These are phyloP conservation scores for Scheffersomyces cryptocercus DNA, from an alignment of 1,139 yeast genomes.

Conservation along the genomic window DNA sequence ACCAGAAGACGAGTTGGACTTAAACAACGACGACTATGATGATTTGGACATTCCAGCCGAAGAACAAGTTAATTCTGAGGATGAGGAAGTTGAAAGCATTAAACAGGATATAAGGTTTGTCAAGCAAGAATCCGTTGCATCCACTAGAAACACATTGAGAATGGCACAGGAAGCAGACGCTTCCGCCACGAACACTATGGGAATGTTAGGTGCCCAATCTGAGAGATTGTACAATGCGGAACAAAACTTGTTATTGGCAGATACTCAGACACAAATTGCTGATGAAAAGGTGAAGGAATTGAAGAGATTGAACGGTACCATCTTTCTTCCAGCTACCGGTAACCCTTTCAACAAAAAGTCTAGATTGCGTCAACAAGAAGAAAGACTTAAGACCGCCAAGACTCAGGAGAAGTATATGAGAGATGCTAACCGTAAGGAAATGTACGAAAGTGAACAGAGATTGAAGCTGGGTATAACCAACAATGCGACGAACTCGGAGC, in stretches of 20 bases:
- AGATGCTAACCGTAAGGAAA: constrained; percentile 42
- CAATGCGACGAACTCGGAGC: constrained; percentile 38
- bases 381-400: constrained; percentile 63
- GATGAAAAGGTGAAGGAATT: constrained; percentile 83
- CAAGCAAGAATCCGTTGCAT: constrained; percentile 83
- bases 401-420: constrained; percentile 57
- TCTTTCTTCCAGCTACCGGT: constrained; percentile 76
- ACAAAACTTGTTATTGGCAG: constrained; percentile 71
- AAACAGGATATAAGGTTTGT: constrained; percentile 83
- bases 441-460: constrained; percentile 50
- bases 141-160: constrained; percentile 81
- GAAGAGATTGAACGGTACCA: constrained; percentile 75
- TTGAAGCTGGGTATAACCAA: constrained; percentile 43
- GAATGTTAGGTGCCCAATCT: constrained; percentile 90
- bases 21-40: constrained; percentile 36
- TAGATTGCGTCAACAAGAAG: constrained; percentile 75
- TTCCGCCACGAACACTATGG: constrained; percentile 85
- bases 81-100: constrained; percentile 87
- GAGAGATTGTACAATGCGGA: constrained; percentile 82
- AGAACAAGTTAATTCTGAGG: constrained; percentile 57
- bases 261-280: constrained; percentile 80
- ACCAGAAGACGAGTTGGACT: constrained; percentile 42
- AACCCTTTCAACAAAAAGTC: constrained; percentile 89
- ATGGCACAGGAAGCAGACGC: constrained; percentile 93
- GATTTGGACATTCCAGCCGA: constrained; percentile 43